These are phyloP conservation scores for Magnolia kwangsiensis DNA, from an alignment of 164 flowering plant genomes.

Conservation along the genomic window DNA sequence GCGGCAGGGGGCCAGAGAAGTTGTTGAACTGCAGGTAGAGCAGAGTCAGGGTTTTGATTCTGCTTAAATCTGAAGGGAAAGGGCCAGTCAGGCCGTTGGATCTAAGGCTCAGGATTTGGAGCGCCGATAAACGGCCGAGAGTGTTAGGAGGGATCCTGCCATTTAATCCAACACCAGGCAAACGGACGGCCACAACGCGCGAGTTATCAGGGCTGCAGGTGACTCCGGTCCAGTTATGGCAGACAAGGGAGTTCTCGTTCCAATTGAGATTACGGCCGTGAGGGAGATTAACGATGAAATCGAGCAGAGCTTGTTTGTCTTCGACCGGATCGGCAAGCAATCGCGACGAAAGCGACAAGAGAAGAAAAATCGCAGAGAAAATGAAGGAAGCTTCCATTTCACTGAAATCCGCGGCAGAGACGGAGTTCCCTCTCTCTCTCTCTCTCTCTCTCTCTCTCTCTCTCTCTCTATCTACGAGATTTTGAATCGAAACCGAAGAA, in stretches of 20 bases:
- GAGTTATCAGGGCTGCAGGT: slow-evolving; percentile 47
- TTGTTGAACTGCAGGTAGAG: slow-evolving; percentile 70
- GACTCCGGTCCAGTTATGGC: slow-evolving; percentile 54
- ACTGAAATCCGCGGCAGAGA: background rate
- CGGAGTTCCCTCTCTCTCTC: background rate
- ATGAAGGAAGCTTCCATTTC: slow-evolving; percentile 8
- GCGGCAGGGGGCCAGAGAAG: slow-evolving; percentile 69
- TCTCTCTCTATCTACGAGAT: background rate
- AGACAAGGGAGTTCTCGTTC: slow-evolving; percentile 24
- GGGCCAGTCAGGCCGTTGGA: slow-evolving; percentile 57
- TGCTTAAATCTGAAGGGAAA: slow-evolving; percentile 65
- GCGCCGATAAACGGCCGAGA: slow-evolving; percentile 50
- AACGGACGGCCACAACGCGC: slow-evolving; percentile 47
- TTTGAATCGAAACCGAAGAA: slow-evolving; percentile 1
- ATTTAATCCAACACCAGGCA: slow-evolving; percentile 62
- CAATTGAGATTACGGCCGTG: slow-evolving; percentile 59
- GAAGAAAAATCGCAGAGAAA: slow-evolving; percentile 5
- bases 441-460: background rate
- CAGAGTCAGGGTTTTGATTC: slow-evolving; percentile 42
- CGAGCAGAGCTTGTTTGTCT: slow-evolving; percentile 72
- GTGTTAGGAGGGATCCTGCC: slow-evolving; percentile 65
- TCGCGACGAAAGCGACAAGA: slow-evolving; percentile 3
- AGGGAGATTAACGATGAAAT: slow-evolving; percentile 41
- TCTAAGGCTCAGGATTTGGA: slow-evolving; percentile 64
- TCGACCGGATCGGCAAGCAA: slow-evolving; percentile 25